These are phyloP conservation scores for Nidula niveotomentosa DNA, from an alignment of 1,284 basidiomycete species.

Conservation along the genomic window DNA sequence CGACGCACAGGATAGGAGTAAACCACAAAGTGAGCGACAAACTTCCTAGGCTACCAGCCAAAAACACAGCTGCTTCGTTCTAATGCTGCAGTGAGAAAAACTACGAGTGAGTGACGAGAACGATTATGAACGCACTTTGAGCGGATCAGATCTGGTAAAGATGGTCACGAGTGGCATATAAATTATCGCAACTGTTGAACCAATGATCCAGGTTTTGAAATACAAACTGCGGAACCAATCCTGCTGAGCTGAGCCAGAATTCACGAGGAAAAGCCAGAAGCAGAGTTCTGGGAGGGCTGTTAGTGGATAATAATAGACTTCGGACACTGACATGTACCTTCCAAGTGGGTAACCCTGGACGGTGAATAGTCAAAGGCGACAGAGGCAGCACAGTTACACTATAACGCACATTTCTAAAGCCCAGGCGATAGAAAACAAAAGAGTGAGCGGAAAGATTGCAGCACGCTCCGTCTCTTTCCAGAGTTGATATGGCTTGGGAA, in stretches of 20 bases:
- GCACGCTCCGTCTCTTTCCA: constrained; percentile 49
- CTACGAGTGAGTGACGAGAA: background rate
- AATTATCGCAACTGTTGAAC: constrained; percentile 56
- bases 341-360: constrained; percentile 70
- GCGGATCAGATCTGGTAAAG: constrained; percentile 53
- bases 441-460: constrained; percentile 61
- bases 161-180: constrained; percentile 71
- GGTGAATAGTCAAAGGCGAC: background rate
- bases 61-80: constrained; percentile 69
- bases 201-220: constrained; percentile 68
- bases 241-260: constrained; percentile 55
- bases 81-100: background rate
- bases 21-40: constrained; percentile 69
- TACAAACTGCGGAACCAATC: constrained; percentile 77
- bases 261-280: constrained; percentile 80
- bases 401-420: constrained; percentile 62
- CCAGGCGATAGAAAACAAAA: constrained; percentile 67
- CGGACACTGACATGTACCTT: constrained; percentile 44
- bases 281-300: constrained; percentile 54
- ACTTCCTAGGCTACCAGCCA: constrained; percentile 68
- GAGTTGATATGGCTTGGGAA: constrained; percentile 58
- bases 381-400: too few species aligned
- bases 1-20: constrained; percentile 59
- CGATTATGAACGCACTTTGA: constrained; percentile 43
- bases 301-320: background rate